Conservation (phyloP, 1,139 yeast genomes). For the Blastobotrys serpentis region DNA sequence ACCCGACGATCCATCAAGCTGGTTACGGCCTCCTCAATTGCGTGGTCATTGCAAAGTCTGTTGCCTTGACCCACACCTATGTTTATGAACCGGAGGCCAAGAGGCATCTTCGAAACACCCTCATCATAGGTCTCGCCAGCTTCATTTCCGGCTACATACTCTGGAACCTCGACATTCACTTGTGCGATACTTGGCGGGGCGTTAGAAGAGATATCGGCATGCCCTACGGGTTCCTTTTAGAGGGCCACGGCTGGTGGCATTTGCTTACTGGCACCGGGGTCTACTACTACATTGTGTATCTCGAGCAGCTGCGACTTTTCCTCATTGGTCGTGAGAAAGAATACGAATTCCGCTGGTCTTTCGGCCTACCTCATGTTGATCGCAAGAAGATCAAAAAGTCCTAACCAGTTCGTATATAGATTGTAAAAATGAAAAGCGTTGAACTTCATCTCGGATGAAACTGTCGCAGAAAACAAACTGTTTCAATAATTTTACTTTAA, state of each 20-base stretch:
- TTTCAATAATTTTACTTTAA: no score
- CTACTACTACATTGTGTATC: slow-evolving; percentile 58
- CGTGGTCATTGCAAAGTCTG: slow-evolving; percentile 58
- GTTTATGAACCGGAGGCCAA: slow-evolving; percentile 52
- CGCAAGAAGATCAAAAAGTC: slow-evolving; percentile 14
- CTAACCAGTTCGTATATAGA: no score
- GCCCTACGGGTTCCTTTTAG: slow-evolving; percentile 85
- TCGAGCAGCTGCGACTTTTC: slow-evolving; percentile 66
- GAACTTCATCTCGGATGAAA: no score
- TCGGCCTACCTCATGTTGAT: slow-evolving; percentile 46
- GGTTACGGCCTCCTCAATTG: slow-evolving; percentile 68
- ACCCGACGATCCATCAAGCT: slow-evolving; percentile 87
- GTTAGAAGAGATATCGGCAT: slow-evolving; percentile 71
- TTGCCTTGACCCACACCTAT: slow-evolving; percentile 48
- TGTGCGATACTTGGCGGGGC: slow-evolving; percentile 63
- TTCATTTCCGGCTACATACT: slow-evolving; percentile 72
- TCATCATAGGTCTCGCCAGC: slow-evolving; percentile 59
- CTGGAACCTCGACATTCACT: slow-evolving; percentile 84
- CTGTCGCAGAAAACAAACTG: no score
- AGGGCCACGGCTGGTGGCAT: slow-evolving; percentile 99
- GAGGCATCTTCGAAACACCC: slow-evolving; percentile 51
- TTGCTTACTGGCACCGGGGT: slow-evolving; percentile 81
- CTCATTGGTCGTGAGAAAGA: slow-evolving; percentile 52
- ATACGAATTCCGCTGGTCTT: slow-evolving; percentile 54
- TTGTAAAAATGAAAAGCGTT: no score